Conservation (phyloP, 352 stramenopile genomes). For the Phytophthora pini region DNA sequence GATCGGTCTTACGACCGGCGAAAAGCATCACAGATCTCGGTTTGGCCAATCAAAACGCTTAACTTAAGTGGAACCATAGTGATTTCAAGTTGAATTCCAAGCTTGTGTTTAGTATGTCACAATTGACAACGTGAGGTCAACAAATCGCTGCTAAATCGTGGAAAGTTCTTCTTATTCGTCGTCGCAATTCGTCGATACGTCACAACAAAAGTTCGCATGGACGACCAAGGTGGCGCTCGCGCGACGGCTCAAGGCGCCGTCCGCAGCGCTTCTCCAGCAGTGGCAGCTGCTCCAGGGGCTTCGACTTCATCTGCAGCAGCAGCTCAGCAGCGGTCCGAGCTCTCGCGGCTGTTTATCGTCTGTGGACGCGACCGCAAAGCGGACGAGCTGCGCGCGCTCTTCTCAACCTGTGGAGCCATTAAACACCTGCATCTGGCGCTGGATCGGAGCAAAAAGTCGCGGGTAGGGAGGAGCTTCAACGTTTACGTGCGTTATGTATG, state of each 20-base stretch:
- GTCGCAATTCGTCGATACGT: constrained; percentile 15
- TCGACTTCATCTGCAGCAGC: background rate
- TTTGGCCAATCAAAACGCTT: no score
- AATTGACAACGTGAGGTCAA: no score
- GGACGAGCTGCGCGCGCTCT: constrained; percentile 71
- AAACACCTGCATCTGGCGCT: constrained; percentile 74
- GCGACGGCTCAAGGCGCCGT: background rate
- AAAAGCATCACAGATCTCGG: background rate
- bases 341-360: constrained; percentile 70
- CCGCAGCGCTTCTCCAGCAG: background rate
- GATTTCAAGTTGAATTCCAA: no score
- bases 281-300: background rate
- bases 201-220: constrained; percentile 34
- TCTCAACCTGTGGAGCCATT: constrained; percentile 63
- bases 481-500: constrained; percentile 4
- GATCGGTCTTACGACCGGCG: constrained; percentile 22
- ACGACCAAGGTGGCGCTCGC: constrained; percentile 14
- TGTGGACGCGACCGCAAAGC: constrained; percentile 69
- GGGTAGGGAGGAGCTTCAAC: constrained; percentile 40
- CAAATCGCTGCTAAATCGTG: constrained; percentile 22
- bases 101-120: no score
- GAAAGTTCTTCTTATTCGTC: constrained; percentile 20
- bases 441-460: constrained; percentile 80
- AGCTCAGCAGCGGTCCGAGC: constrained; percentile 19
- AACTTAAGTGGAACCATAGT: no score